Evolutionary conservation across 192 early-diverging fungal species (phyloP).

Genomic region (Chytriomyces sp.): DNA sequence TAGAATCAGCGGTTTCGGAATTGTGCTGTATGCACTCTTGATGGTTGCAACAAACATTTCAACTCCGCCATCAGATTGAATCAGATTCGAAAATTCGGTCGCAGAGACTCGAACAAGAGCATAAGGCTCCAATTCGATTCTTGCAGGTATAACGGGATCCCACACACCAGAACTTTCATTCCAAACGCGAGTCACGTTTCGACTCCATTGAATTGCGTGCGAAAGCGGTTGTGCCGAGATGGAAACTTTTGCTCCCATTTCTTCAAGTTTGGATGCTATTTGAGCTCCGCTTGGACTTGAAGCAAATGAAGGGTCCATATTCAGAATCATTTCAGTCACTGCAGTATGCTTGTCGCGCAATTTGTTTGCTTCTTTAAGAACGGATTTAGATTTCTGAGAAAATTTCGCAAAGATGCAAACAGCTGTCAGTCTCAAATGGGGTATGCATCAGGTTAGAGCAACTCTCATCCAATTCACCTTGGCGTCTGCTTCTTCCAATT

Average conservation of each 20-base stretch:
- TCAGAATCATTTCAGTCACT: constrained; percentile 26
- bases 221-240: not conserved
- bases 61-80: constrained; percentile 7
- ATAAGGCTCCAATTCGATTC: not conserved
- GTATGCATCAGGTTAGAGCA: not conserved
- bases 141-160: constrained; percentile 5
- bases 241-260: constrained; percentile 2
- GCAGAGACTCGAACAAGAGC: constrained; percentile 20
- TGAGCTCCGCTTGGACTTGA: not conserved
- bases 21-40: not conserved
- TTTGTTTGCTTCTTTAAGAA: constrained; percentile 31
- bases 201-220: constrained; percentile 4
- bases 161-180: not conserved
- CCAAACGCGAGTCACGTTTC: constrained; percentile 10
- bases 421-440: not conserved
- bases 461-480: not conserved
- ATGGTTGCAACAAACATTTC: not conserved
- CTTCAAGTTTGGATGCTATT: constrained; percentile 1
- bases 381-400: not conserved
- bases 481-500: constrained; percentile 10
- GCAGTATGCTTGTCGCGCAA: constrained; percentile 28
- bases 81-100: not conserved
- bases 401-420: not conserved
- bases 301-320: constrained; percentile 22
- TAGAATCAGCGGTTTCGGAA: constrained; percentile 6